phyloP scores from a whole-genome alignment of 495 filamentous ascomycete genomes.

The Evernia prunastri region DNA sequence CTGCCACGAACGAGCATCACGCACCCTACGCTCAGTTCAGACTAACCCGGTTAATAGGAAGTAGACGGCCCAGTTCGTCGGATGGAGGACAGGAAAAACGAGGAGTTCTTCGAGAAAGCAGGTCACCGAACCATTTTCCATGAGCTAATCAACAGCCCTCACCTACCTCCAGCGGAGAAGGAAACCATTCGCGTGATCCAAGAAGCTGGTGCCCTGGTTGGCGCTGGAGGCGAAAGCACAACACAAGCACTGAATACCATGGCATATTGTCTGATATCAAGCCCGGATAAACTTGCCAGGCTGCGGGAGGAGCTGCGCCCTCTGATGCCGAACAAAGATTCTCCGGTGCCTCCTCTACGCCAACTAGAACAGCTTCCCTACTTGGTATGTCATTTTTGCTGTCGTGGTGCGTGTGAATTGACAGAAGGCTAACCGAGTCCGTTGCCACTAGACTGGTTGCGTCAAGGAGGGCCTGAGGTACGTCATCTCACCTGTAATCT shows the following conservation, averaged over 20 bases:
- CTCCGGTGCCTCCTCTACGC: slow-evolving; percentile 30
- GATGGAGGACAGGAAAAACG: slow-evolving; percentile 18
- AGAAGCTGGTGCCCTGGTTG: slow-evolving; percentile 23
- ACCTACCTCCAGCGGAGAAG: slow-evolving; percentile 17
- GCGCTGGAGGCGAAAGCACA: slow-evolving; percentile 21
- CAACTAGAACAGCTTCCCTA: slow-evolving; percentile 49
- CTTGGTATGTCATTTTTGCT: slow-evolving; percentile 26
- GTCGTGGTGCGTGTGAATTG: background rate
- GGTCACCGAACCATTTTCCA: slow-evolving; percentile 24
- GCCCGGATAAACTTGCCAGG: slow-evolving; percentile 12
- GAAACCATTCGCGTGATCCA: slow-evolving; percentile 19
- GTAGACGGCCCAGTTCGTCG: slow-evolving; percentile 19
- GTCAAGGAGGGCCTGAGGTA: slow-evolving; percentile 21
- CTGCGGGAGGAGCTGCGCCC: slow-evolving; percentile 32
- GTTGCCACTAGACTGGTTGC: slow-evolving; percentile 14
- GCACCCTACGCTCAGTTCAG: background rate
- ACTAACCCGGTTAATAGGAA: background rate
- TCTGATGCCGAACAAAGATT: slow-evolving; percentile 30
- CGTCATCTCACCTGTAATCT: background rate
- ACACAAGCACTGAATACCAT: slow-evolving; percentile 18
- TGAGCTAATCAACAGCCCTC: slow-evolving; percentile 20
- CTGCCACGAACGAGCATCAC: no score
- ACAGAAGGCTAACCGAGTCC: background rate
- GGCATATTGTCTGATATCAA: slow-evolving; percentile 17
- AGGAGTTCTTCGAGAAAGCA: slow-evolving; percentile 20